These are phyloP conservation scores for Blastobotrys arbuscula DNA, from an alignment of 1,139 yeast species.

Conservation along the genomic window DNA sequence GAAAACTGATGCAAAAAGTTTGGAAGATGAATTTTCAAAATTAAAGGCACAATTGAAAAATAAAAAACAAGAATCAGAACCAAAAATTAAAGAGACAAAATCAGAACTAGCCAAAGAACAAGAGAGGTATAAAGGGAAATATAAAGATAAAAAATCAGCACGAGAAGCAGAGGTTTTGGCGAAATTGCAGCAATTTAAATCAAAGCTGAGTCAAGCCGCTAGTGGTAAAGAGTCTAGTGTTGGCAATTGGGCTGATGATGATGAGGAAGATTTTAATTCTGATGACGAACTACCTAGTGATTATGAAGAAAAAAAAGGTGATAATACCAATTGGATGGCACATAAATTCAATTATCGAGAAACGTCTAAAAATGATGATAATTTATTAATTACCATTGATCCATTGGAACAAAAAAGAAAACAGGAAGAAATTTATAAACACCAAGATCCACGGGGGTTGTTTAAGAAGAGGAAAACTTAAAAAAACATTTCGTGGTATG, in stretches of 20 bases:
- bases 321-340: conserved; percentile 19
- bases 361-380: conserved; percentile 21
- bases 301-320: conserved; percentile 24
- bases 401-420: conserved; percentile 11
- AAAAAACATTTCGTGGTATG: background rate
- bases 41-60: conserved; percentile 13
- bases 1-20: conserved; percentile 6
- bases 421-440: conserved; percentile 11
- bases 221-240: too few relatives aligned
- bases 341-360: conserved; percentile 21
- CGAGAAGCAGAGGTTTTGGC: conserved; percentile 19
- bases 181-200: conserved; percentile 23
- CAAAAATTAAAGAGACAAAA: conserved; percentile 6
- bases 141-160: conserved; percentile 11
- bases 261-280: conserved; percentile 15
- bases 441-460: conserved; percentile 7
- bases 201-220: conserved; percentile 22
- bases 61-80: background rate
- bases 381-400: conserved; percentile 27
- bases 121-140: conserved; percentile 3
- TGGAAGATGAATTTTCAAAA: conserved; percentile 12
- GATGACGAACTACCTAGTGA: conserved; percentile 28
- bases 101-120: conserved; percentile 11
- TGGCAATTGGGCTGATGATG: background rate
- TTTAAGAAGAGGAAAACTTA: conserved; percentile 1